Conservation (phyloP, 2,329 filamentous ascomycete genomes). For the Akanthomyces uredinophilus region DNA sequence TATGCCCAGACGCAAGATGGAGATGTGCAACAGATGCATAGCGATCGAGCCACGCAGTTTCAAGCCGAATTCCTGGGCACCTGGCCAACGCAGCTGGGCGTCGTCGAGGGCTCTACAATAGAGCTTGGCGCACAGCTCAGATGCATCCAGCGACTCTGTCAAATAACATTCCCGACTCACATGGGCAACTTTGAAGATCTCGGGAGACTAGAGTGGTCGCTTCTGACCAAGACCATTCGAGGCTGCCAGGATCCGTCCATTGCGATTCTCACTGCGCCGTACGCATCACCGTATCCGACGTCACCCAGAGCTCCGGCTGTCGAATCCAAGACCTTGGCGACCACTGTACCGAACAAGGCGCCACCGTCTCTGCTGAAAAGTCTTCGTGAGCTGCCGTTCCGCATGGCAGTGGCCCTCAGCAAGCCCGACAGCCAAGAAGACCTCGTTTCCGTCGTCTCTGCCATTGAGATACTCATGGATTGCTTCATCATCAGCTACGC, state of each 20-base stretch:
- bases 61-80: background rate
- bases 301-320: background rate
- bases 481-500: conserved; percentile 2
- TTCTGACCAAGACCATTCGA: background rate
- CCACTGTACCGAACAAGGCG: background rate
- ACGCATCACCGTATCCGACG: background rate
- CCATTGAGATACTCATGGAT: conserved; percentile 1
- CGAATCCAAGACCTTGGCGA: background rate
- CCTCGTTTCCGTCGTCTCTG: background rate
- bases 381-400: background rate
- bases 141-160: background rate
- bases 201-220: background rate
- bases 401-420: background rate
- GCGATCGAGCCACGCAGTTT: background rate
- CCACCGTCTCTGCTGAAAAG: background rate
- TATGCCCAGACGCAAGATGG: background rate
- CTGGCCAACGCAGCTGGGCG: background rate
- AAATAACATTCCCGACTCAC: background rate
- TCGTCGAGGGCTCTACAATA: background rate
- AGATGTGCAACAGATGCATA: background rate
- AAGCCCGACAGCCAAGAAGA: conserved; percentile 2
- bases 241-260: background rate
- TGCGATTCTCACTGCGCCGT: background rate
- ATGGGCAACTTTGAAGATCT: background rate
- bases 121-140: background rate